Conservation (phyloP, 805 yeast genomes). For the Sugiyamaella floridensis region DNA sequence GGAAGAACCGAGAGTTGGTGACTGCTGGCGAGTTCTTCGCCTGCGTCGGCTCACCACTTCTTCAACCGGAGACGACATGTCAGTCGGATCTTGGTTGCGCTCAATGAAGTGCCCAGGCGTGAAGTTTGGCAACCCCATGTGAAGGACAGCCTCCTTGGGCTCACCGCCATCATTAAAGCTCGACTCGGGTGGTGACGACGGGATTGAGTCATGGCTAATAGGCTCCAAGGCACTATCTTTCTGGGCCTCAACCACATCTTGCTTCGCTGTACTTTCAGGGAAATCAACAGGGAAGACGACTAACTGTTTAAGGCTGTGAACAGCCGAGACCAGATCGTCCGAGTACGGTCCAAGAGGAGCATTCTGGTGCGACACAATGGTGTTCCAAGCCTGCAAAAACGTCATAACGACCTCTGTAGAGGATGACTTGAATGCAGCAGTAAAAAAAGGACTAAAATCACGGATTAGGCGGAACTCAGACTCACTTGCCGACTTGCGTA, state of each 20-base stretch:
- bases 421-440: background rate
- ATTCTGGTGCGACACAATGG: background rate
- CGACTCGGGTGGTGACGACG: background rate
- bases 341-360: background rate
- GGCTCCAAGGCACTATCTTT: background rate
- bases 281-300: background rate
- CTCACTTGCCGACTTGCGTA: background rate
- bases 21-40: background rate
- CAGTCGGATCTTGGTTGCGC: background rate
- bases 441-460: background rate
- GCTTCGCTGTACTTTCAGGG: background rate
- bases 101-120: background rate
- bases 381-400: conserved; percentile 1
- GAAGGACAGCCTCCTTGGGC: background rate
- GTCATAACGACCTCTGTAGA: background rate
- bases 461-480: background rate
- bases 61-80: background rate
- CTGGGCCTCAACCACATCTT: background rate
- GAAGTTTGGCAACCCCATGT: background rate
- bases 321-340: background rate
- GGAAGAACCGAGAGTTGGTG: background rate
- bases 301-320: background rate
- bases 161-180: background rate
- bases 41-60: background rate
- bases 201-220: background rate